Evolutionary conservation across 2,329 filamentous ascomycete species (phyloP).

Genomic region (Beauveria brongniartii): DNA sequence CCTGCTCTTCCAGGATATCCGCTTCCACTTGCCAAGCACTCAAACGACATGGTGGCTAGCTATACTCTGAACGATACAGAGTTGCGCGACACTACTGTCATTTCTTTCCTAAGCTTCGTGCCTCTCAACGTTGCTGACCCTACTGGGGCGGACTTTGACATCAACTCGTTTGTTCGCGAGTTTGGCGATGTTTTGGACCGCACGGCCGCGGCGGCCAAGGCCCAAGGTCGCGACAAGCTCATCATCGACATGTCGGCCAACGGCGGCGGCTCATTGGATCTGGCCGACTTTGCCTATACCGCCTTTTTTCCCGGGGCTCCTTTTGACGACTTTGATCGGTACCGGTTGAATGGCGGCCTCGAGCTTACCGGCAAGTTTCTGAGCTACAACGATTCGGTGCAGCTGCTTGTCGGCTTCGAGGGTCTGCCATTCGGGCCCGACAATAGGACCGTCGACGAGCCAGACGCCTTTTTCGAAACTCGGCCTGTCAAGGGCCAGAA

Average conservation of each 20-base stretch:
- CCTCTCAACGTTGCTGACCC: neutral
- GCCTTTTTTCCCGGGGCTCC: neutral
- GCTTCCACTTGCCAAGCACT: conserved; percentile 18
- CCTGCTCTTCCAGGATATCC: conserved; percentile 18
- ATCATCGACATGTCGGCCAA: conserved; percentile 55
- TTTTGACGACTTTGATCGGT: conserved; percentile 3
- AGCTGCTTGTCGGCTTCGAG: neutral
- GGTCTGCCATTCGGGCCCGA: neutral
- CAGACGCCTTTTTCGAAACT: neutral
- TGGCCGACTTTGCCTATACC: conserved; percentile 4
- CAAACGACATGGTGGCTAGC: conserved; percentile 17
- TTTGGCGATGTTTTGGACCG: conserved; percentile 31
- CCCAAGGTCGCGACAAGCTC: conserved; percentile 45
- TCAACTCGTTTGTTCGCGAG: conserved; percentile 17
- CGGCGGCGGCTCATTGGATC: conserved; percentile 37
- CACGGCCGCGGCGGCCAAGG: conserved; percentile 25
- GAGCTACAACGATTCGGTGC: neutral
- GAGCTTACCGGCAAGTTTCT: neutral
- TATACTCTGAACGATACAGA: conserved; percentile 20
- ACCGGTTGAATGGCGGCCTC: neutral
- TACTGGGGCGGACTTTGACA: conserved; percentile 12
- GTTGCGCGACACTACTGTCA: conserved; percentile 18
- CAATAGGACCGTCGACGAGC: neutral
- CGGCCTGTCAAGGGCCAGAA: neutral
- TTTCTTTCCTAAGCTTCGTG: conserved; percentile 18